phyloP scores from a whole-genome alignment of 2,329 filamentous ascomycete species.

The Sporothrix dimorphospora region DNA sequence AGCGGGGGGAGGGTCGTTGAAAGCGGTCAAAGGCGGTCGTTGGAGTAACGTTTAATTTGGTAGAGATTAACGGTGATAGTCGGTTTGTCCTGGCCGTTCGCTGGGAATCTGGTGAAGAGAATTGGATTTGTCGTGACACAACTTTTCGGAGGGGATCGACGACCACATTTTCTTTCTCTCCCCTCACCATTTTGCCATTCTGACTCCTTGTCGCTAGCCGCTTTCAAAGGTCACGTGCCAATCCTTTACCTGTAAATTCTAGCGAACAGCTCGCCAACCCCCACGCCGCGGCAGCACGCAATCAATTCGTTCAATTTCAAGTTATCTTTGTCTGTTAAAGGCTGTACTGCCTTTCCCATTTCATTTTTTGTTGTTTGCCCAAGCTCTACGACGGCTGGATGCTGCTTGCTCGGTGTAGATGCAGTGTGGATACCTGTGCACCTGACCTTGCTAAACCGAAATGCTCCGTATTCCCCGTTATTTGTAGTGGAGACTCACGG shows the following conservation, averaged over 20 bases:
- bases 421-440: constrained; percentile 11
- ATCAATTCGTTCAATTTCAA: neutral
- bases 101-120: neutral
- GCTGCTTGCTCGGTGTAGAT: neutral
- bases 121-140: neutral
- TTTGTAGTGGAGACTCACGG: constrained; percentile 7
- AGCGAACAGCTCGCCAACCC: neutral
- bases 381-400: too few species aligned
- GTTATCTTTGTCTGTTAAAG: too few species aligned
- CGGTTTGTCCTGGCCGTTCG: neutral
- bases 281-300: constrained; percentile 10
- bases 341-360: neutral
- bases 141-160: neutral
- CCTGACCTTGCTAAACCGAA: constrained; percentile 1
- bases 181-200: neutral
- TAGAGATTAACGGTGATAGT: neutral
- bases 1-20: neutral
- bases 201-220: constrained; percentile 8
- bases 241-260: neutral
- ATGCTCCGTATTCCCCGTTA: neutral
- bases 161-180: neutral
- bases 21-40: neutral
- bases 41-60: neutral
- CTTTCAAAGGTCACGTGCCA: neutral
- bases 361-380: neutral